Conservation (phyloP, 495 filamentous ascomycete species). For the Neurospora pannonica region DNA sequence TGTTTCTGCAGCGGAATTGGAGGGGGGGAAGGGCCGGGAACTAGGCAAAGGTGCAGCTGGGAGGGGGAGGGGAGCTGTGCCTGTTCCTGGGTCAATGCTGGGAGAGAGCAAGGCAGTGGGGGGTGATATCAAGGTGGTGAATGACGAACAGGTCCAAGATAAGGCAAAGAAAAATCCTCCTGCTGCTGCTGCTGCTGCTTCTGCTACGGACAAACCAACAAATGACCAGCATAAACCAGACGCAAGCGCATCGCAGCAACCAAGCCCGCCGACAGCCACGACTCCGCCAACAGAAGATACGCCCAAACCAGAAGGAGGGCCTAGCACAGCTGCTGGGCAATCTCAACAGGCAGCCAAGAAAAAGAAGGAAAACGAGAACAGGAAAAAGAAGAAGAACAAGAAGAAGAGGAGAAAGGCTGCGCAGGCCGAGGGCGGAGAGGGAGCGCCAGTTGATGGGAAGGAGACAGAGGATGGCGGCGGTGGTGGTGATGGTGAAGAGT, state of each 20-base stretch:
- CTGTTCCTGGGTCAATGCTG: background rate
- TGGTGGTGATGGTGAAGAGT: background rate
- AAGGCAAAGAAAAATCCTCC: background rate
- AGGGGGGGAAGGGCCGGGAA: background rate
- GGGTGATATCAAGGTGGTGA: background rate
- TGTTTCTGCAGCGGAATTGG: background rate
- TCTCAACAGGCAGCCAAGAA: slow-evolving; percentile 34
- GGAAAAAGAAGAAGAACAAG: slow-evolving; percentile 18
- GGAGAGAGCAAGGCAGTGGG: background rate
- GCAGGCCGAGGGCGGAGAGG: background rate
- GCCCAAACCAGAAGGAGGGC: background rate
- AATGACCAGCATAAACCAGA: background rate
- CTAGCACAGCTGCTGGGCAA: background rate
- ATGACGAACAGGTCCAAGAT: background rate
- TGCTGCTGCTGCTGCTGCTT: background rate
- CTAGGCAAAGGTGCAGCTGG: background rate
- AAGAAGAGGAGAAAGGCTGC: slow-evolving; percentile 1
- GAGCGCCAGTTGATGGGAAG: background rate
- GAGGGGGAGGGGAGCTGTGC: background rate
- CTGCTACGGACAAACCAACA: background rate
- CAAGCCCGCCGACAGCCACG: slow-evolving; percentile 11
- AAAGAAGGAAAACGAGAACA: slow-evolving; percentile 43
- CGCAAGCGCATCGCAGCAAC: slow-evolving; percentile 2
- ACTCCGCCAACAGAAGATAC: background rate
- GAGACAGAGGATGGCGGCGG: background rate